Conservation (phyloP, 2,329 filamentous ascomycete species). For the Trichophyton mentagrophytes region DNA sequence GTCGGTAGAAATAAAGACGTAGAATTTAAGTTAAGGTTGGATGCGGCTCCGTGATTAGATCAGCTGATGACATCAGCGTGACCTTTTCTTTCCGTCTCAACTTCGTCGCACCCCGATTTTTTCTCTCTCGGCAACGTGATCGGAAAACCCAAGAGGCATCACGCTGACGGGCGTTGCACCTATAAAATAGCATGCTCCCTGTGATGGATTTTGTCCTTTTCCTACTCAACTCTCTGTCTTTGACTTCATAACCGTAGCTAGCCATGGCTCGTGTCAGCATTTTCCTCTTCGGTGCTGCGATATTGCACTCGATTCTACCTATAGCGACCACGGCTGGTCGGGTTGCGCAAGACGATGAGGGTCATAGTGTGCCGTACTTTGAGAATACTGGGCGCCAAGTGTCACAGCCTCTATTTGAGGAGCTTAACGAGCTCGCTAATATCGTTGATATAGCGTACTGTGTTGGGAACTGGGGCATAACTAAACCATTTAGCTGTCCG, state of each 20-base stretch:
- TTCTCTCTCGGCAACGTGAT: neutral
- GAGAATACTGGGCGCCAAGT: conserved; percentile 25
- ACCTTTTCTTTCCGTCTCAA: neutral
- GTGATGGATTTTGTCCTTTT: neutral
- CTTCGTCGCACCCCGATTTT: neutral
- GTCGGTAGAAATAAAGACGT: too few relatives aligned
- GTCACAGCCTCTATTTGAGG: conserved; percentile 55
- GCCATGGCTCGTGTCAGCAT: neutral
- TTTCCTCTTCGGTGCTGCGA: neutral
- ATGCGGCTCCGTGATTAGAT: conserved; percentile 1
- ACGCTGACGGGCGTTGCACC: neutral
- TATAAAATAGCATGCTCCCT: neutral
- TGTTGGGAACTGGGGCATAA: conserved; percentile 70
- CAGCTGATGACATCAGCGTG: neutral
- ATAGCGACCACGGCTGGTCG: neutral
- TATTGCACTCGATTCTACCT: neutral
- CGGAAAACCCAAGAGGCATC: neutral
- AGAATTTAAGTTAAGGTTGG: neutral
- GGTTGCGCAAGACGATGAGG: neutral
- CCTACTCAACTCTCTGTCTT: neutral
- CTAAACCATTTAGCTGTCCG: conserved; percentile 69
- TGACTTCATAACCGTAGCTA: neutral
- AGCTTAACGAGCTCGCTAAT: conserved; percentile 76
- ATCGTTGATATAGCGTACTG: conserved; percentile 93
- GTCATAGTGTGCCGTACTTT: neutral